Evolutionary conservation across 2,329 filamentous ascomycete species (phyloP).

Genomic region (Penicillium sp.): DNA sequence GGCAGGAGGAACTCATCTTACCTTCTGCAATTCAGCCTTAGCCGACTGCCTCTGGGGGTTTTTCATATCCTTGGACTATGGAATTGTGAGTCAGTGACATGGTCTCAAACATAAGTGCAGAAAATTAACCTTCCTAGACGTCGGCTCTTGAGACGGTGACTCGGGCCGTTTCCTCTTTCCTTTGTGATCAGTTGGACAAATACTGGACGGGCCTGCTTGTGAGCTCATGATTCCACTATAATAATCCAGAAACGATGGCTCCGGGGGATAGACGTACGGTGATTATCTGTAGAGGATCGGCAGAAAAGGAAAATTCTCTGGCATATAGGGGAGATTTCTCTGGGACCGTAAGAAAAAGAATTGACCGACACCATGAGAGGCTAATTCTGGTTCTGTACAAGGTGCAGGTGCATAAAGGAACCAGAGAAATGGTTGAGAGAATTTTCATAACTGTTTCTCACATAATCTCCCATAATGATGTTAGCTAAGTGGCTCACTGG

Average conservation of each 20-base stretch:
- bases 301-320: too few species aligned
- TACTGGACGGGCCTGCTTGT: not conserved
- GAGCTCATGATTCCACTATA: not conserved
- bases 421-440: not conserved
- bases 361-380: not conserved
- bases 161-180: not conserved
- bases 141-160: not conserved
- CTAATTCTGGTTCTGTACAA: not conserved
- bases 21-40: not conserved
- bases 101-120: too few species aligned
- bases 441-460: not conserved
- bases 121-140: not conserved
- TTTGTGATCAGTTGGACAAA: not conserved
- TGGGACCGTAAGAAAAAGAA: not conserved
- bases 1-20: not conserved
- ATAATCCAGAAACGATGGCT: not conserved
- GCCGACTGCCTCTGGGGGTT: not conserved
- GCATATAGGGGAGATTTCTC: accelerated
- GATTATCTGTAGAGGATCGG: not conserved
- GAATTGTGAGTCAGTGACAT: not conserved
- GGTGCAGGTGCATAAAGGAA: not conserved
- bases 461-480: not conserved
- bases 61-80: not conserved
- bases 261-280: not conserved
- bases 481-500: not conserved